A percentile compares a stretch with the other conserved stretches of the same genome.
Evolutionary conservation across 1,284 basidiomycete species (phyloP).

Genomic region (Rhodotorula sp.): DNA sequence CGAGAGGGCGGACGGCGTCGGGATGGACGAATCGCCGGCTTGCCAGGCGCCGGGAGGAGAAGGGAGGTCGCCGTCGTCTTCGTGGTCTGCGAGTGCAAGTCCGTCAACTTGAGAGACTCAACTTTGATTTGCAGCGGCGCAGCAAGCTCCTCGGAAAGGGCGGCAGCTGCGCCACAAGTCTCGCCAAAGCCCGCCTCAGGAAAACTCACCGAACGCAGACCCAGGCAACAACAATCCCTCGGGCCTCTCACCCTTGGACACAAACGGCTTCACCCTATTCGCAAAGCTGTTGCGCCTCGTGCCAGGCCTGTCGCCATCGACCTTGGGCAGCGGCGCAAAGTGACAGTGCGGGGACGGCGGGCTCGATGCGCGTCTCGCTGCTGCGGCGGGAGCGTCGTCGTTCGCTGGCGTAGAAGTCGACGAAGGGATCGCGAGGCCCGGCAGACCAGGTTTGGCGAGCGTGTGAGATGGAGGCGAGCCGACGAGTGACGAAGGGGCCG

Average conservation of each 20-base stretch:
- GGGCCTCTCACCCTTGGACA: neutral
- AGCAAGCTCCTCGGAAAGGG: neutral
- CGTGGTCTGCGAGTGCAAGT: neutral
- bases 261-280: conserved; percentile 20
- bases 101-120: neutral
- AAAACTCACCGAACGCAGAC: conserved; percentile 1
- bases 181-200: too few relatives aligned
- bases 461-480: conserved; percentile 9
- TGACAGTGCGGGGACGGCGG: conserved; percentile 38
- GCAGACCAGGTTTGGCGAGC: conserved; percentile 5
- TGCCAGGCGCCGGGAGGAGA: neutral
- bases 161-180: too few relatives aligned
- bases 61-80: conserved; percentile 13
- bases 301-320: conserved; percentile 26
- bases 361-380: conserved; percentile 1
- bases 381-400: neutral
- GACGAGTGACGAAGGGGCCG: conserved; percentile 3
- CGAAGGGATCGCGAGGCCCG: too few relatives aligned
- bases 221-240: neutral
- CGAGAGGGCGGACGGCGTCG: conserved; percentile 12
- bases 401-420: conserved; percentile 12
- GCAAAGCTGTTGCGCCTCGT: conserved; percentile 28
- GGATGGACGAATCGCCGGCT: conserved; percentile 2
- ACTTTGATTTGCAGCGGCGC: neutral
- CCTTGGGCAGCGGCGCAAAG: conserved; percentile 39